Evolutionary conservation across 2,329 filamentous ascomycete genomes (phyloP).

Genomic region (Diaporthe velutina): DNA sequence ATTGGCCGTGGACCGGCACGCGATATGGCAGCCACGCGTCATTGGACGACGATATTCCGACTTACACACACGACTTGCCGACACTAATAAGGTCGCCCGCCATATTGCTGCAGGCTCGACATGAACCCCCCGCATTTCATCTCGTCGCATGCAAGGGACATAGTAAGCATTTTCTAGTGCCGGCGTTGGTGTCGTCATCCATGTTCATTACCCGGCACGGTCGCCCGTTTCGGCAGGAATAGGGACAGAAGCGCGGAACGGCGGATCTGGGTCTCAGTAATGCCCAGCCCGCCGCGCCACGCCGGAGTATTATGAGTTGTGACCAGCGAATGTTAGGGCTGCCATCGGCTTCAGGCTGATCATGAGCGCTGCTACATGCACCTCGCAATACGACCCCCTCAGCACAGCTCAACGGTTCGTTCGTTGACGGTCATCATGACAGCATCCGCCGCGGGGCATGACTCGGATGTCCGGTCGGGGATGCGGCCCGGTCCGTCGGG

Average conservation of each 20-base stretch:
- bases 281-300: not conserved
- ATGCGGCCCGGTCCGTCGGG: conserved; percentile 13
- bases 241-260: not conserved
- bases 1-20: not conserved
- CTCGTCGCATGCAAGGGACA: not conserved
- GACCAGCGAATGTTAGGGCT: not conserved
- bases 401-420: not conserved
- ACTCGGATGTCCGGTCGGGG: not conserved
- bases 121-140: not conserved
- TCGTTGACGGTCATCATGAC: not conserved
- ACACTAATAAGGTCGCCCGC: not conserved
- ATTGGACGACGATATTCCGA: not conserved
- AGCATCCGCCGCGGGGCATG: not conserved
- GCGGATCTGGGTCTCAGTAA: conserved; percentile 5
- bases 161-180: conserved; percentile 2
- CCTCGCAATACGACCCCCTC: not conserved
- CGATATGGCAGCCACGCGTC: not conserved
- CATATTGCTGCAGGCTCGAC: not conserved
- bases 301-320: no score
- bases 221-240: not conserved
- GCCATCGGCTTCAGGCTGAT: not conserved
- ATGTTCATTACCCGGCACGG: not conserved
- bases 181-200: not conserved
- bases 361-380: no score
- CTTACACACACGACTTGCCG: not conserved